These are phyloP conservation scores for Phaeosphaeria sp. DNA, from an alignment of 2,329 filamentous ascomycete species.

Conservation along the genomic window DNA sequence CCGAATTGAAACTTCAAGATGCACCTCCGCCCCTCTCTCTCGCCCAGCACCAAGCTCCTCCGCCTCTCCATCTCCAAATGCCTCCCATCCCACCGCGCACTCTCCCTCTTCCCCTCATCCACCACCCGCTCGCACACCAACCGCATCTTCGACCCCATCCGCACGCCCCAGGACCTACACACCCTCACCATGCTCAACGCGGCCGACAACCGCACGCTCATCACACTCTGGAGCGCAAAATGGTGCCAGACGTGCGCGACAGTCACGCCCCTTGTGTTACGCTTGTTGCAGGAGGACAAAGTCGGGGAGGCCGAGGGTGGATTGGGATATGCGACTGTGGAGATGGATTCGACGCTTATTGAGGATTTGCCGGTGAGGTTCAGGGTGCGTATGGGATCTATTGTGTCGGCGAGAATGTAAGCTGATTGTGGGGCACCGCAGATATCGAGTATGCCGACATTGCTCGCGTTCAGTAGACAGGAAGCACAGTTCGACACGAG, in stretches of 20 bases:
- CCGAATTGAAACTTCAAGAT: background rate
- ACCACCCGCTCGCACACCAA: conserved; percentile 28
- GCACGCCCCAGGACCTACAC: conserved; percentile 56
- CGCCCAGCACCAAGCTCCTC: background rate
- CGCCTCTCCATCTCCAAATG: background rate
- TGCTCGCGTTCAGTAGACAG: conserved; percentile 58
- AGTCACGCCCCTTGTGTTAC: conserved; percentile 52
- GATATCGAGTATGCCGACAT: conserved; percentile 57
- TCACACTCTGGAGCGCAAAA: conserved; percentile 59
- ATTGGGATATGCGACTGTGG: conserved; percentile 56
- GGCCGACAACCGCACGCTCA: conserved; percentile 51
- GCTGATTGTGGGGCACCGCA: conserved; percentile 16
- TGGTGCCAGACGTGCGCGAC: conserved; percentile 56
- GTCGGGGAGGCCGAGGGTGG: conserved; percentile 55
- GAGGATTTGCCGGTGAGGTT: conserved; percentile 52
- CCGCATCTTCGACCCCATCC: conserved; percentile 51
- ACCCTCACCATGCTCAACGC: conserved; percentile 57
- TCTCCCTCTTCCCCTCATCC: conserved; percentile 25
- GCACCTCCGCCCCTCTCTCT: background rate
- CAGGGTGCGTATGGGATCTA: conserved; percentile 27
- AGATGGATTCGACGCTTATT: conserved; percentile 55
- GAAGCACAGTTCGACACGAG: conserved; percentile 59
- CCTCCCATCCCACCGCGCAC: conserved; percentile 10
- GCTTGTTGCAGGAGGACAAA: conserved; percentile 52
- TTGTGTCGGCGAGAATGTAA: background rate